phyloP scores from a whole-genome alignment of 2,329 filamentous ascomycete species.

The Metarhizium sp. region DNA sequence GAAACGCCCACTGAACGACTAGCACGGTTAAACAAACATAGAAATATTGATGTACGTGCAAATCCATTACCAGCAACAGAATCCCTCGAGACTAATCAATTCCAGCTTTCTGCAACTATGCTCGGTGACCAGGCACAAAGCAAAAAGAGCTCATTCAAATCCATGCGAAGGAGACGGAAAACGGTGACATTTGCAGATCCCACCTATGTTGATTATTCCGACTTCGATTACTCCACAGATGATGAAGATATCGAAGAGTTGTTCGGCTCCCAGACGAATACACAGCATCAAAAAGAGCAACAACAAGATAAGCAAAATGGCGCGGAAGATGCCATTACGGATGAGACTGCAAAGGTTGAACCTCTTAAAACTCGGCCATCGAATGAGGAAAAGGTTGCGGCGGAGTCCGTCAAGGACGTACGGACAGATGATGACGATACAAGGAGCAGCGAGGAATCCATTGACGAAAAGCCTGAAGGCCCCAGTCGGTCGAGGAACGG shows the following conservation, averaged over 20 bases:
- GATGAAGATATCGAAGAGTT: constrained; percentile 47
- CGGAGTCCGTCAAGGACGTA: constrained; percentile 18
- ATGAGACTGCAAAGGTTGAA: constrained; percentile 46
- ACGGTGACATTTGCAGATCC: constrained; percentile 78
- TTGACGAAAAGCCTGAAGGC: constrained; percentile 43
- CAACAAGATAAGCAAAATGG: constrained; percentile 12
- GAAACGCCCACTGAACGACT: constrained; percentile 94
- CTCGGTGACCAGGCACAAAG: constrained; percentile 61
- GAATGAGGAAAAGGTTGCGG: constrained; percentile 30
- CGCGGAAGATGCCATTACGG: constrained; percentile 26
- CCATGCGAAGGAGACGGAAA: constrained; percentile 76
- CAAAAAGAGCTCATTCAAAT: constrained; percentile 71
- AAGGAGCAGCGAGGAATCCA: constrained; percentile 56
- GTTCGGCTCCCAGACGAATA: constrained; percentile 24
- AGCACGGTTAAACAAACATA: constrained; percentile 90
- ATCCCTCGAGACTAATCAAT: constrained; percentile 9
- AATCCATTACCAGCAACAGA: neutral
- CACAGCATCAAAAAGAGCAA: constrained; percentile 19
- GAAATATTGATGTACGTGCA: constrained; percentile 81
- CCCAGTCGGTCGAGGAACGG: constrained; percentile 68
- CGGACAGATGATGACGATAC: constrained; percentile 24
- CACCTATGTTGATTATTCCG: constrained; percentile 81
- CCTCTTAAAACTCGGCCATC: constrained; percentile 40
- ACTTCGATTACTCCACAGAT: constrained; percentile 76
- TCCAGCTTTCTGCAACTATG: constrained; percentile 52